These are phyloP conservation scores for Nakazawaea ambrosiae DNA, from an alignment of 805 yeast species.

Conservation along the genomic window DNA sequence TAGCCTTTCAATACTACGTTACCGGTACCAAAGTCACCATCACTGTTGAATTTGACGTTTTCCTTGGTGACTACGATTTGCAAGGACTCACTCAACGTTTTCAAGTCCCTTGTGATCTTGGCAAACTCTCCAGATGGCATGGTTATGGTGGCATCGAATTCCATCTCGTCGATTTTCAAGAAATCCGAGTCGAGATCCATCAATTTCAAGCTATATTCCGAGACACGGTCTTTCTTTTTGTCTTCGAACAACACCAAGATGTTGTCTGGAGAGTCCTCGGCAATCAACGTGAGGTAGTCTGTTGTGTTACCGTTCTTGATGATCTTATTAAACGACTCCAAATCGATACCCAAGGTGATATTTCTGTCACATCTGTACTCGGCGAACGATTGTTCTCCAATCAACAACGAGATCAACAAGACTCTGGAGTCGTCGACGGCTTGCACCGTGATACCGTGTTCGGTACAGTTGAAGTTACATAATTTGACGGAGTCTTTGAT, in stretches of 20 bases:
- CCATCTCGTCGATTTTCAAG: constrained; percentile 89
- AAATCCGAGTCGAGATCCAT: constrained; percentile 97
- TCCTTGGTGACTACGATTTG: constrained; percentile 85
- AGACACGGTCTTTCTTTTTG: constrained; percentile 79
- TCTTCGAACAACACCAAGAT: constrained; percentile 86
- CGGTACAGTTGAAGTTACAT: constrained; percentile 96
- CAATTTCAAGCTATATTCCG: constrained; percentile 84
- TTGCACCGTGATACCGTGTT: constrained; percentile 89
- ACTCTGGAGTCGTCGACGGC: constrained; percentile 98
- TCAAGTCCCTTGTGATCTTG: constrained; percentile 83
- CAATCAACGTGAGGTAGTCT: constrained; percentile 81
- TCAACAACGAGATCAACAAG: constrained; percentile 76
- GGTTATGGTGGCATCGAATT: constrained; percentile 76
- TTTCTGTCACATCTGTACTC: constrained; percentile 95
- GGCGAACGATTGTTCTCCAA: constrained; percentile 82
- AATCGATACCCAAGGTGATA: constrained; percentile 84
- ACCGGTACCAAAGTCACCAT: constrained; percentile 90
- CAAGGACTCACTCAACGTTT: constrained; percentile 80
- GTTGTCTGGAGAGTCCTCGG: constrained; percentile 65
- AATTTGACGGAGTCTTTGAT: constrained; percentile 90
- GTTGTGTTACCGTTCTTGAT: constrained; percentile 87
- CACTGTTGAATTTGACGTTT: constrained; percentile 80
- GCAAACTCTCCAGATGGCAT: constrained; percentile 88
- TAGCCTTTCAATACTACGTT: constrained; percentile 79
- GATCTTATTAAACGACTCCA: constrained; percentile 80